These are phyloP conservation scores for Pythium vanterpoolii DNA, from an alignment of 352 stramenopile species.

Conservation along the genomic window DNA sequence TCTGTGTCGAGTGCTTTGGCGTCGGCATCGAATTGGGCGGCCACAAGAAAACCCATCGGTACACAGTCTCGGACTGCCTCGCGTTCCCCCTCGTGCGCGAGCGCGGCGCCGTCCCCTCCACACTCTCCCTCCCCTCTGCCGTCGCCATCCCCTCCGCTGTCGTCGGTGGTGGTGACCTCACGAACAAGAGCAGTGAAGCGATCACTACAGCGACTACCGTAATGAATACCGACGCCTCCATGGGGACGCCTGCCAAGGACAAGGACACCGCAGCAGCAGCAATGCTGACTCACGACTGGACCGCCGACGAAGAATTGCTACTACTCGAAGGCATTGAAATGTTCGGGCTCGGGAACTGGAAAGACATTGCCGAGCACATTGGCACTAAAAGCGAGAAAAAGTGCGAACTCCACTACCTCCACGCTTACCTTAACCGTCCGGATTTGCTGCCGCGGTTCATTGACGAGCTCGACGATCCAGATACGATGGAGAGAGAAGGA, in stretches of 20 bases:
- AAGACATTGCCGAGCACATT: constrained; percentile 88
- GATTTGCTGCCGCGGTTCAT: constrained; percentile 69
- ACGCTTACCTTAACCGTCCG: constrained; percentile 58
- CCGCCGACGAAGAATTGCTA: constrained; percentile 93
- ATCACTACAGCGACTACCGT: not conserved
- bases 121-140: too few species aligned
- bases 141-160: too few species aligned
- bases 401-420: constrained; percentile 89
- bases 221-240: not conserved
- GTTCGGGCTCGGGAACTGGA: constrained; percentile 97
- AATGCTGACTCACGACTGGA: constrained; percentile 69
- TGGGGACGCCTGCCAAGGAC: not conserved
- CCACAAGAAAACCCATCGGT: constrained; percentile 81
- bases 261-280: constrained; percentile 17
- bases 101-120: constrained; percentile 13
- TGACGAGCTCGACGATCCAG: constrained; percentile 40
- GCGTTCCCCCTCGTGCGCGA: constrained; percentile 72
- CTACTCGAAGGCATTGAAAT: constrained; percentile 95
- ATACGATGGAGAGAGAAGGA: constrained; percentile 4
- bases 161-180: not conserved
- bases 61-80: constrained; percentile 82
- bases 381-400: constrained; percentile 84
- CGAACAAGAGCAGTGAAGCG: not conserved
- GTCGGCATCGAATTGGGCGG: constrained; percentile 72
- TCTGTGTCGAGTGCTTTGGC: constrained; percentile 96